These are phyloP conservation scores for Scortechinia acanthostroma DNA, from an alignment of 2,329 filamentous ascomycete species.

Conservation along the genomic window DNA sequence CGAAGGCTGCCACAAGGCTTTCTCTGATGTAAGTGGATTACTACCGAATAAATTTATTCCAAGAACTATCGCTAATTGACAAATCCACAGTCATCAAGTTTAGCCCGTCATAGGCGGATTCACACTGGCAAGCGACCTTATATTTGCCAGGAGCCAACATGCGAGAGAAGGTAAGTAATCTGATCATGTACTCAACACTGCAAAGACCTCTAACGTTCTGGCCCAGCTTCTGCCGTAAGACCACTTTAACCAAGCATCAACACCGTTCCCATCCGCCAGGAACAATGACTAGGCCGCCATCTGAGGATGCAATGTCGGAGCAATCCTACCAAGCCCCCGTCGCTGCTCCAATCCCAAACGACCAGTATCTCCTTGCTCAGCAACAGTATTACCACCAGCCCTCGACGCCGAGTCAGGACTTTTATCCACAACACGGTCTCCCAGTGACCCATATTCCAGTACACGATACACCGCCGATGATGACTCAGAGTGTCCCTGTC, in stretches of 20 bases:
- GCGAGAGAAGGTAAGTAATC: slow-evolving; percentile 23
- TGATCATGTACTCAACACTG: no score
- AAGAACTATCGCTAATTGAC: not conserved
- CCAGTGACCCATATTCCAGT: slow-evolving; percentile 17
- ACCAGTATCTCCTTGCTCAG: slow-evolving; percentile 22
- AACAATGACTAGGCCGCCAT: slow-evolving; percentile 18
- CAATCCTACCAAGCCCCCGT: slow-evolving; percentile 15
- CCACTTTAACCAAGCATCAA: slow-evolving; percentile 27
- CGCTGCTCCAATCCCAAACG: slow-evolving; percentile 16
- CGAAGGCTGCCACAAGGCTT: slow-evolving; percentile 29
- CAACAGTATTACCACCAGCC: slow-evolving; percentile 21
- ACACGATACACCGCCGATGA: slow-evolving; percentile 11
- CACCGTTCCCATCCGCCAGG: slow-evolving; percentile 24
- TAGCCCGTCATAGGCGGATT: slow-evolving; percentile 26
- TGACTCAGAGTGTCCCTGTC: not conserved
- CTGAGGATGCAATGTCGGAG: slow-evolving; percentile 23
- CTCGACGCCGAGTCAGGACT: slow-evolving; percentile 21
- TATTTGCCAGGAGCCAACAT: slow-evolving; percentile 25
- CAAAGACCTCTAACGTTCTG: no score
- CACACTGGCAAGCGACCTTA: slow-evolving; percentile 28
- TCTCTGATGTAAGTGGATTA: slow-evolving; percentile 27
- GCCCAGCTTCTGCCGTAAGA: slow-evolving; percentile 27
- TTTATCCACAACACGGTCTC: slow-evolving; percentile 20
- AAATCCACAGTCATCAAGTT: slow-evolving; percentile 12
- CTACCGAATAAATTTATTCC: no score